Evolutionary conservation across 2,329 filamentous ascomycete species (phyloP), one percentile per base, ranked within the genome.

Genomic region (Amauroascus niger): DNA sequence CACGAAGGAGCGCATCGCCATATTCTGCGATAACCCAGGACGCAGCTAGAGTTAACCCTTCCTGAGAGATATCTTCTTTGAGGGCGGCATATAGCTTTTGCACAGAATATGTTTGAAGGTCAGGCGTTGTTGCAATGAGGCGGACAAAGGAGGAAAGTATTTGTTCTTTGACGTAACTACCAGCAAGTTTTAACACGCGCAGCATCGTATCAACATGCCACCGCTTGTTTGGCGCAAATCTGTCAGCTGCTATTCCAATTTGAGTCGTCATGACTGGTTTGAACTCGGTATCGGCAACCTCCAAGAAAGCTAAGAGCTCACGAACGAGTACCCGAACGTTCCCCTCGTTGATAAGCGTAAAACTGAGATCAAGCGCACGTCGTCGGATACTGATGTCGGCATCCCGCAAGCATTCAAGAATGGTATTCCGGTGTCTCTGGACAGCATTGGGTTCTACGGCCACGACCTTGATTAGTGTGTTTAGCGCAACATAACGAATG

Each of bases 131-230:
- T 13, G 93, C 93, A 59, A 98, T 91, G 1, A 98, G 80, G 47
- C 94, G 86, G 56, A 98, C 86, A 66, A 98, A 97, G 0, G 93
- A 97, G 0, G 93, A 96, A 55, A 98, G 72, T 56, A 98, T 98
- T 62, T 94, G 93, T 68, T 98, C 93, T 69, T 96, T 97, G 61
- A 98, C 90, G 64, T 93, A 95, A 71, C 94, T 95, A 45, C 93
- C 93, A 50, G 93, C 93, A 60, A 98, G 77, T 55, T 90, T 95
- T 62, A 98, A 72, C 22, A 98, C 89, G 20, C 94, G 82, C 52
- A 98, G 76, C 84, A 98, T 96, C 1, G 94, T 98, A 65, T 98
- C 93, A 61, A 97, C 86, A 67, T 98, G 93, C 93, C 93, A 98
- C 67, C 93, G 80, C 74, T 97, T 97, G 73, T 93, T 97, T 0